Base-by-base conservation (phyloP, 495 filamentous ascomycete species). In the Tetracladium marchalianum region DNA sequence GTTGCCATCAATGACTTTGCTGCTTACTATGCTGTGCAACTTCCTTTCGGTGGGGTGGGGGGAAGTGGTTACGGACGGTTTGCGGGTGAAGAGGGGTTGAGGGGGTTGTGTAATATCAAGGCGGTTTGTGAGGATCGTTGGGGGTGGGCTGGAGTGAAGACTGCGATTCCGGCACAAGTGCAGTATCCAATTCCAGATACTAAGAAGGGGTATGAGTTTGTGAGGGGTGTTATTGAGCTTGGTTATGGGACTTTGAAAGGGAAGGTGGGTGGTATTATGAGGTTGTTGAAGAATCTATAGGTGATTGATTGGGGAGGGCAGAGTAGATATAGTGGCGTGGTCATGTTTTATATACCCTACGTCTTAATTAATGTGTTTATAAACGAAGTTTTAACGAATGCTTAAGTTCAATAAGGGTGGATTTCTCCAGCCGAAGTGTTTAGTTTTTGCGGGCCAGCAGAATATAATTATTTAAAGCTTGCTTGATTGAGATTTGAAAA, bases 1-100 rank as follows among this genome's bases (percentile, higher is more conserved):
- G 84, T 97, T 4, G 75, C 83, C 39, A 78, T 98, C 43, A 97
- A 98, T 56, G 92, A 97, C 65, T 98, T 98, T 52, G 92, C 79
- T 16, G 82, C 78, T 12, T 95, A 78, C 57, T 98, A 98, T 62
- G 84, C 90, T 18, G 86, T 93, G 12, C 86, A 92, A 65, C 63
- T 98, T 12, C 92, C 92, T 0, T 98, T 98, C 61, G 92, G 92
- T 17, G 92, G 92, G 18, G 77, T 85, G 15, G 75, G 76, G 46
- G 90, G 87, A 0, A 89, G 82, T 35, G 92, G 92, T 2, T 96
- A 97, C 62, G 92, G 93, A 5, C 68, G 92, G 12, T 97, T 98
- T 68, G 92, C 85, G 0, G 92, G 87, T 32, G 84, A 84, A 39
- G 92, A 98, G 60, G 92, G 93, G 2, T 64, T 98, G 46, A 75